Evolutionary conservation across 768 basidiomycete genomes (phyloP).

Genomic region (Scleroderma bovista): DNA sequence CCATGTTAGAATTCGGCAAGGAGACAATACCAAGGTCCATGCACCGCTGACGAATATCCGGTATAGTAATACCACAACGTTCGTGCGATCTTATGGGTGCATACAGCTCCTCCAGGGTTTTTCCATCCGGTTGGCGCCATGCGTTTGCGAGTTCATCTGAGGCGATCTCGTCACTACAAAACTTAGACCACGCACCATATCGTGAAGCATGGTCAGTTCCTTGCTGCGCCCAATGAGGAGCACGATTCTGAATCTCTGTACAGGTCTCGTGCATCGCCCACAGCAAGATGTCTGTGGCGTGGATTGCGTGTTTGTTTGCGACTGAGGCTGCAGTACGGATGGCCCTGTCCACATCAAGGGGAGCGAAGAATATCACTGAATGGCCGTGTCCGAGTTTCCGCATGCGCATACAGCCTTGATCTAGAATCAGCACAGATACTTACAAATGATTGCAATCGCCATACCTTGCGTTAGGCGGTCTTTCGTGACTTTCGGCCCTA

Average conservation of each 20-base stretch:
- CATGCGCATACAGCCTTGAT: slow-evolving; percentile 51
- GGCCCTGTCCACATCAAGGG: slow-evolving; percentile 33
- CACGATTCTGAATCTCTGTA: slow-evolving; percentile 33
- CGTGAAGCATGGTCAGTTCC: slow-evolving; percentile 16
- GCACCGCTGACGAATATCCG: slow-evolving; percentile 13
- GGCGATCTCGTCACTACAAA: background rate
- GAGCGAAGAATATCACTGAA: slow-evolving; percentile 44
- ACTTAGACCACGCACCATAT: slow-evolving; percentile 13
- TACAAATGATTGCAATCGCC: background rate
- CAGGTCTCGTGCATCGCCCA: slow-evolving; percentile 46
- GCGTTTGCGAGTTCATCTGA: slow-evolving; percentile 2
- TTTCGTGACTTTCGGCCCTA: slow-evolving; percentile 34
- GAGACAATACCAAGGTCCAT: slow-evolving; percentile 11
- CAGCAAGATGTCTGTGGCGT: slow-evolving; percentile 31
- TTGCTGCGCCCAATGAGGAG: slow-evolving; percentile 40
- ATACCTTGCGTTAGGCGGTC: slow-evolving; percentile 33
- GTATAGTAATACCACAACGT: background rate
- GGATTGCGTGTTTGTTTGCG: background rate
- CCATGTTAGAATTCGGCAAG: slow-evolving; percentile 20
- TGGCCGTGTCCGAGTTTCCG: slow-evolving; percentile 43
- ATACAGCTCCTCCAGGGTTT: slow-evolving; percentile 34
- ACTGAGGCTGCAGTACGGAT: slow-evolving; percentile 29
- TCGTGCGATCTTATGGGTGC: background rate
- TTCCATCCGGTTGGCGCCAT: slow-evolving; percentile 40
- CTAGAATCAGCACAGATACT: background rate